phyloP scores from a whole-genome alignment of 805 yeast species.

The Candida peoriensis region DNA sequence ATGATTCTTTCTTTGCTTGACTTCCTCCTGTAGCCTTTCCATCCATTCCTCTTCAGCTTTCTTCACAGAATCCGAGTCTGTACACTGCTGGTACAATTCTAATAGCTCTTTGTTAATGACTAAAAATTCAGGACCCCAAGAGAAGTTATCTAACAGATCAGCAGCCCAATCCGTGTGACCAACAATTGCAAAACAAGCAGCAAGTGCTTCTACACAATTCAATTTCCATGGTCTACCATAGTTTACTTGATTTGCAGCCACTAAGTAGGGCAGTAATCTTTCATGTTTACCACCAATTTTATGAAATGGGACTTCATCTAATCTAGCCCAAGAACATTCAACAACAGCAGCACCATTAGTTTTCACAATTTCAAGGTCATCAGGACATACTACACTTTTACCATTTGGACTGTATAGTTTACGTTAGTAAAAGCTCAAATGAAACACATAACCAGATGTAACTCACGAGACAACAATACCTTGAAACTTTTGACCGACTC shows the following conservation, averaged over 20 bases:
- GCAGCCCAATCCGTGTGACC: slow-evolving; percentile 90
- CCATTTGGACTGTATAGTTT: slow-evolving; percentile 65
- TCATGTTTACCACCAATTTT: slow-evolving; percentile 91
- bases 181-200: slow-evolving; percentile 93
- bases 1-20: slow-evolving; percentile 51
- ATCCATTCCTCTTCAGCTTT: slow-evolving; percentile 75
- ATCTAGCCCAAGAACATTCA: slow-evolving; percentile 96
- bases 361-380: slow-evolving; percentile 74
- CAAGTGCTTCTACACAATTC: slow-evolving; percentile 95
- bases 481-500: slow-evolving; percentile 90
- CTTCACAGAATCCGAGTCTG: slow-evolving; percentile 70
- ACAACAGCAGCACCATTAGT: slow-evolving; percentile 92
- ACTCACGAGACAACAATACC: slow-evolving; percentile 75
- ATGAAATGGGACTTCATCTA: slow-evolving; percentile 93
- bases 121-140: slow-evolving; percentile 91
- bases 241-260: slow-evolving; percentile 96
- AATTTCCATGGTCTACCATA: slow-evolving; percentile 95
- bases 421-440: not conserved
- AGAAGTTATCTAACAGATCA: slow-evolving; percentile 67
- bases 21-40: slow-evolving; percentile 60
- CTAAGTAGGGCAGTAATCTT: slow-evolving; percentile 81
- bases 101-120: slow-evolving; percentile 76
- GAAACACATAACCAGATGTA: not conserved
- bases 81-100: slow-evolving; percentile 69
- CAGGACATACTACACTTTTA: slow-evolving; percentile 81